These are phyloP conservation scores for Lepidium aucheri DNA, from an alignment of 345 rosid genomes.

Conservation along the genomic window DNA sequence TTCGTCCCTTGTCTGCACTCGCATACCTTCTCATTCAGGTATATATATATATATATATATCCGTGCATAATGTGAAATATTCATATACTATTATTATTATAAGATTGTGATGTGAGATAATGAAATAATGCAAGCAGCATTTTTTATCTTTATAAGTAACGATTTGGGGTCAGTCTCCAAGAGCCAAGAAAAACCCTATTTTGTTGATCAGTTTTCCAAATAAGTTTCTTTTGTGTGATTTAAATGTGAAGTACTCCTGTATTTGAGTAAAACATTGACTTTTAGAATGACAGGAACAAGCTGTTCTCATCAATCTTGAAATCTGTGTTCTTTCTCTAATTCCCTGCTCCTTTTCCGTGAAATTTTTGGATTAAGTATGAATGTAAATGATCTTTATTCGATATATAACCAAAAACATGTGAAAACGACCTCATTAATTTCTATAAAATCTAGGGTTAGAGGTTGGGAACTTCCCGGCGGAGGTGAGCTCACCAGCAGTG, in stretches of 20 bases:
- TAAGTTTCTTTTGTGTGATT: not conserved
- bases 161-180: not conserved
- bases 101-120: not conserved
- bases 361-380: not conserved
- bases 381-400: not conserved
- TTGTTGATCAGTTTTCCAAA: not conserved
- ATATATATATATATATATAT: constrained; percentile 10
- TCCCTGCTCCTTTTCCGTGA: constrained; percentile 12
- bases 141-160: not conserved
- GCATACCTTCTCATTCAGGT: constrained; percentile 50
- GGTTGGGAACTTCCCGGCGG: constrained; percentile 46
- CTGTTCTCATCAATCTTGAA: constrained; percentile 10
- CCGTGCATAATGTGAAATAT: not conserved
- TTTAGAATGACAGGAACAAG: constrained; percentile 23
- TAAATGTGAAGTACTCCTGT: constrained; percentile 19
- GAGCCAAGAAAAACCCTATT: not conserved
- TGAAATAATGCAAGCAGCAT: constrained; percentile 6
- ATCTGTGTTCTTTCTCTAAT: constrained; percentile 15
- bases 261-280: constrained; percentile 21
- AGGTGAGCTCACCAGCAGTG: constrained; percentile 44
- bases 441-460: constrained; percentile 42
- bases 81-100: not conserved
- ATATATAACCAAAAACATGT: not conserved
- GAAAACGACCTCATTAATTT: not conserved
- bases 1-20: constrained; percentile 44